Evolutionary conservation across 2,329 filamentous ascomycete species (phyloP).

Genomic region (Fusarium hostae): DNA sequence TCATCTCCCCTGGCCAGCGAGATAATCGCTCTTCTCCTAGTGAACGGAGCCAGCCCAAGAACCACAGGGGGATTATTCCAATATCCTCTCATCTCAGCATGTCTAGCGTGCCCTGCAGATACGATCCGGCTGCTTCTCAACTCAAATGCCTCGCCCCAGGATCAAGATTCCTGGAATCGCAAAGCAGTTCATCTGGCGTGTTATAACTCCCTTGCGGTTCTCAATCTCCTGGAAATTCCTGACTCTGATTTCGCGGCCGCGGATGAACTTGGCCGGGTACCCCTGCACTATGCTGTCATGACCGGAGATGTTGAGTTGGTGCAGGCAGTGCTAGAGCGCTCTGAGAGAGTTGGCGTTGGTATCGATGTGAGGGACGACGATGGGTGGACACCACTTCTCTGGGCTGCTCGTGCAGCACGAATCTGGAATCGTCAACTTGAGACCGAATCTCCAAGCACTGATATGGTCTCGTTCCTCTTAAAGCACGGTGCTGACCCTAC

Average conservation of each 20-base stretch:
- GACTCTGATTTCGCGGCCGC: not conserved
- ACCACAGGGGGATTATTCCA: not conserved
- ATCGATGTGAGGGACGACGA: constrained; percentile 6
- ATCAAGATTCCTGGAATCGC: fast-evolving
- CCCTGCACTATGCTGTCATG: constrained; percentile 5
- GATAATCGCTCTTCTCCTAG: not conserved
- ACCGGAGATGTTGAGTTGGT: not conserved
- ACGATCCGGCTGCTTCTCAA: not conserved
- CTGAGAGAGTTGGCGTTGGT: not conserved
- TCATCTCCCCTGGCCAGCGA: not conserved
- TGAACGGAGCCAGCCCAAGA: not conserved
- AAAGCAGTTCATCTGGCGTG: constrained; percentile 9
- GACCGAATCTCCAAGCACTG: fast-evolving
- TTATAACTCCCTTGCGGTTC: constrained; percentile 5
- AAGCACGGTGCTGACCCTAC: not conserved
- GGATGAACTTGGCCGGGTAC: constrained; percentile 5
- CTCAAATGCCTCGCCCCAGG: not conserved
- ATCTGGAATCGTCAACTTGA: not conserved
- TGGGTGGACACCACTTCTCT: constrained; percentile 20
- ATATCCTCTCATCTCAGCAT: not conserved
- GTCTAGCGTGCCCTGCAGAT: not conserved
- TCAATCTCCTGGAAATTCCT: not conserved
- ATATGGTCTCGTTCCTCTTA: not conserved
- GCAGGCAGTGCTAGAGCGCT: not conserved
- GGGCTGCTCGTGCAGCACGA: not conserved